These are phyloP conservation scores for Paecilomyces formosus DNA, from an alignment of 2,329 filamentous ascomycete species.

Conservation along the genomic window DNA sequence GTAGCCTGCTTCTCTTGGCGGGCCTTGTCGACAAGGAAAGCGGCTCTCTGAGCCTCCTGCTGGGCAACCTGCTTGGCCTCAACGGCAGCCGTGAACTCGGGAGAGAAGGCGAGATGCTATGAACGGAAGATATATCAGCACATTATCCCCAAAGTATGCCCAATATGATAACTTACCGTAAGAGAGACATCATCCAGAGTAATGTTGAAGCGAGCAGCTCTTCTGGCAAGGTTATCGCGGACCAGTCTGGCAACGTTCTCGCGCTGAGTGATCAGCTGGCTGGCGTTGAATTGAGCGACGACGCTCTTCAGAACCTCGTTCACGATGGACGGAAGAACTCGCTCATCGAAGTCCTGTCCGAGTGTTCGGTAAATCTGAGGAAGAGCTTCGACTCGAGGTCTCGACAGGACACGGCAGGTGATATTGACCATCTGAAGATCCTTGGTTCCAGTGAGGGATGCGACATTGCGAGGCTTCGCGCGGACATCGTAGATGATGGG, in stretches of 20 bases:
- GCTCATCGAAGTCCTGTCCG: slow-evolving; percentile 92
- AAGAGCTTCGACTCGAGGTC: slow-evolving; percentile 77
- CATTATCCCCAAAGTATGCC: not conserved
- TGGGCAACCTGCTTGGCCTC: slow-evolving; percentile 65
- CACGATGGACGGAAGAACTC: slow-evolving; percentile 92
- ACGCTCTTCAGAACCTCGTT: slow-evolving; percentile 99
- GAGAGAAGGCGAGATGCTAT: slow-evolving; percentile 61
- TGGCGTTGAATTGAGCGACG: slow-evolving; percentile 97
- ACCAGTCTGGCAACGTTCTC: slow-evolving; percentile 91
- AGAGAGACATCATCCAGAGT: slow-evolving; percentile 94
- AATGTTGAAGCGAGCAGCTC: slow-evolving; percentile 95
- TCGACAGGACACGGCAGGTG: slow-evolving; percentile 95
- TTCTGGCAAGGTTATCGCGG: slow-evolving; percentile 81
- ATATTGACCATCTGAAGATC: slow-evolving; percentile 99
- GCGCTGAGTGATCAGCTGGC: slow-evolving; percentile 96
- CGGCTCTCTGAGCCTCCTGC: slow-evolving; percentile 93
- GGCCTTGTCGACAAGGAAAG: slow-evolving; percentile 97
- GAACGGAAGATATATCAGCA: slow-evolving; percentile 5
- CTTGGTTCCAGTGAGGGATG: slow-evolving; percentile 96
- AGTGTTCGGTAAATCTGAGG: slow-evolving; percentile 97
- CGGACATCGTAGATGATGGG: slow-evolving; percentile 96
- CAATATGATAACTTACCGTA: slow-evolving; percentile 55
- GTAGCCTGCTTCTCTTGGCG: slow-evolving; percentile 99
- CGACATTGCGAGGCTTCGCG: slow-evolving; percentile 92
- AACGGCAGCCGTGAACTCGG: slow-evolving; percentile 62